phyloP scores from a whole-genome alignment of 306 rosid genomes.

The Sicyos edulis region DNA sequence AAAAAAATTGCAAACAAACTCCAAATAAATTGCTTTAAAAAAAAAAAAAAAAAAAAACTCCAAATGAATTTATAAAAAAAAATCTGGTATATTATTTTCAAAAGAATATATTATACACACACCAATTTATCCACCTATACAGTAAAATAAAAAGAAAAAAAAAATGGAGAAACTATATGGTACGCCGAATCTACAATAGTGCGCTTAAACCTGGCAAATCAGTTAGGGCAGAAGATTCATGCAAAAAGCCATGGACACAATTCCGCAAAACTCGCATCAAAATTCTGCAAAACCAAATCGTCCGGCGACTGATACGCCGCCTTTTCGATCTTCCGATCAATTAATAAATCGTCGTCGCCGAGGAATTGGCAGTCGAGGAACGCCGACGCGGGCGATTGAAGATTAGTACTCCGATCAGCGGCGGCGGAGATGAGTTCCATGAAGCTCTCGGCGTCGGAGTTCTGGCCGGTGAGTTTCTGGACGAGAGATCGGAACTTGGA shows the following conservation, averaged over 20 bases:
- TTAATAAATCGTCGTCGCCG: background rate
- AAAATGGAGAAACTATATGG: background rate
- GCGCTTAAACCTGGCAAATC: background rate
- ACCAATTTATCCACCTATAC: background rate
- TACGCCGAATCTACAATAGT: constrained; percentile 2
- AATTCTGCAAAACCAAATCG: constrained; percentile 1
- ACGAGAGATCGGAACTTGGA: constrained; percentile 77
- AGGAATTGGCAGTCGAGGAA: background rate
- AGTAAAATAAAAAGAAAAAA: background rate
- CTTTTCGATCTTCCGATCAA: background rate
- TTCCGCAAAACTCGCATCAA: constrained; percentile 8
- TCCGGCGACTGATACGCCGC: background rate
- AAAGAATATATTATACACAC: too few relatives aligned
- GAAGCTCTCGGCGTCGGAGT: constrained; percentile 59
- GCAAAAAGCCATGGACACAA: background rate
- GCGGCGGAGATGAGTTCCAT: constrained; percentile 27
- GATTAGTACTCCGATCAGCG: background rate
- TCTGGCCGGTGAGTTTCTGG: constrained; percentile 74
- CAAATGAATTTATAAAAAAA: too few relatives aligned
- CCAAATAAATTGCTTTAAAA: too few relatives aligned
- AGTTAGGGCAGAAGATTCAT: background rate
- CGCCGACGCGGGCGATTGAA: background rate
- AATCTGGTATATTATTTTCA: too few relatives aligned
- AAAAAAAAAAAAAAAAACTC: too few relatives aligned
- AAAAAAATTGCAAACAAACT: too few relatives aligned